Evolutionary conservation across 805 yeast genomes (phyloP), one percentile per base, ranked within the genome.

Genomic region (Ogataea haglerorum): DNA sequence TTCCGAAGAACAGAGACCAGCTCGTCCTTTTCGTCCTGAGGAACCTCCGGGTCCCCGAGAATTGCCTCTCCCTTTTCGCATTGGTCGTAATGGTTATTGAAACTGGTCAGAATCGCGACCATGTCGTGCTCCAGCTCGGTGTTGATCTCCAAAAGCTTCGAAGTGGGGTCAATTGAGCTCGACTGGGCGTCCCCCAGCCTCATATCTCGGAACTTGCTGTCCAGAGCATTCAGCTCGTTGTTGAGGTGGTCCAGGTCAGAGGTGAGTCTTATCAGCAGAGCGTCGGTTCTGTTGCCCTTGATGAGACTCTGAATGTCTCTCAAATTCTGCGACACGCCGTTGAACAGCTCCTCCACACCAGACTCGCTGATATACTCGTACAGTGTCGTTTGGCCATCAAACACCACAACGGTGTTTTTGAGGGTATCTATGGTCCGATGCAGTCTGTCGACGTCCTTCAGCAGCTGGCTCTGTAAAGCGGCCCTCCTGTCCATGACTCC

Each of bases 51-150:
- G n/a, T 64, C 56, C 16, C 58, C 53, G n/a, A 72, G 61, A 6
- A 67, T 45, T 4, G 63, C 61, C 3, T 65, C 54, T 8, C 77
- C 84, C 45, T 74, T 64, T 10, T 65, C 51, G 50, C 95, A 85
- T 56, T 85, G 88, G 59, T 89, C 96, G 53, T 80, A 87, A 63
- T 89, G 96, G 39, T 76, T 77, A 9, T 95, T 82, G 34, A 89
- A 65, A 53, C 89, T 77, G 41, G 78, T 80, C 24, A 90, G 64
- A 13, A 83, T 67, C 2, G 74, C 70, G 1, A 86, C 95, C 61
- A 87, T 70, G 38, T 84, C 93, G 43, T 72, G 70, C 39, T 87
- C 95, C 35, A 78, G 54, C 2, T 68, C 65, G 12, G 62, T 52
- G 45, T 75, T 78, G 38, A 74, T 76, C 2, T 53, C 54, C 15